Evolutionary conservation across 2,329 filamentous ascomycete species (phyloP), one percentile per base, ranked within the genome.

Genomic region (Beauveria caledonica): DNA sequence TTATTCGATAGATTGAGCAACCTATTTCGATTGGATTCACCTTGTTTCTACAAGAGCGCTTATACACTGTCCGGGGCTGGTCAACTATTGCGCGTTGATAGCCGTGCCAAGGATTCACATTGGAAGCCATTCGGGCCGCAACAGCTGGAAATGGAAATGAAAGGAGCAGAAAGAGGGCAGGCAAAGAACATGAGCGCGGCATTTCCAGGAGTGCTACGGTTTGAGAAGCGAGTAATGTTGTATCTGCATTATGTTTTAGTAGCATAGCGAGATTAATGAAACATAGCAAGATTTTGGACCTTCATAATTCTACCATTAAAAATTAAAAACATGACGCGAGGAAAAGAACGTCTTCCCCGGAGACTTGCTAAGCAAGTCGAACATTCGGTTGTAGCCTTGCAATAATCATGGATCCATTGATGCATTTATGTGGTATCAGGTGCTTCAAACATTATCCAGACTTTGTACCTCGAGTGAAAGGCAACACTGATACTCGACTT

Each of bases 1-100:
- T 92, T 58, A 96, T 96, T 68, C 86, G 91, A 66, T 87, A 72
- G 17, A 25, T n/a, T 11, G 15, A 42, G 19, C 21, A 17, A 23
- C 10, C 19, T 17, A 23, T 42, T 11, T 21, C 25, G 46, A 15
- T 29, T 49, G 19, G n/a, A 19, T 5, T 5, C 29, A 15, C 44
- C 23, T 27, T 29, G 11, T 13, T 27, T 21, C 13, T 11, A 13
- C 36, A 13, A 10, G 23, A n/a, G n/a, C n/a, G 5, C n/a, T 6
- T 10, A 19, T 23, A 15, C 13, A 39, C 2, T 21, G 40, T n/a
- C 13, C 3, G 36, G 17, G 25, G 15, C 19, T n/a, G 33, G 50
- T 23, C 15, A 42, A n/a, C 5, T 10, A 6, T n/a, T 6, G 15
- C 51, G 15, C 15, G 17, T 36, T 36, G 13, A 36, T 36, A 36